Evolutionary conservation across 345 rosid species (phyloP).

Genomic region (Kandelia obovata): DNA sequence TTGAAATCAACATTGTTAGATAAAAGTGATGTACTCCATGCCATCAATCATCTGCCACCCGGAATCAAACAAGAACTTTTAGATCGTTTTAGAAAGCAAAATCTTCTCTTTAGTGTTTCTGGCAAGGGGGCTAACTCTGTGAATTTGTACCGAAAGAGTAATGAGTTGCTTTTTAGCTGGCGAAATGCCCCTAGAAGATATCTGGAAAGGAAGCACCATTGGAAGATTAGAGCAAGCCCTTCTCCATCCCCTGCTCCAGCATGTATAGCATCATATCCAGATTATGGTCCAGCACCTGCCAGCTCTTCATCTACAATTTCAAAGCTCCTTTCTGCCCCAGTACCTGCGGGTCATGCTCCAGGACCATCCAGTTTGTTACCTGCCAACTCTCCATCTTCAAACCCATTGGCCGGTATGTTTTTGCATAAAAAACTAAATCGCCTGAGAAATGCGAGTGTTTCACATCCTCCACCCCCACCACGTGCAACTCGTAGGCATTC

Average conservation of each 20-base stretch:
- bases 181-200: not conserved
- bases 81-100: slow-evolving; percentile 32
- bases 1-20: slow-evolving; percentile 19
- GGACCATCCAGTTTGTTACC: too few species aligned
- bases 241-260: too few species aligned
- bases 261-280: too few species aligned
- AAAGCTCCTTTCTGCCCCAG: too few species aligned
- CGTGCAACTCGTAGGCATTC: not conserved
- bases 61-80: slow-evolving; percentile 21
- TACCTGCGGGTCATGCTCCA: too few species aligned
- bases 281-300: too few species aligned
- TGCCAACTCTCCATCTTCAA: too few species aligned
- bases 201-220: not conserved
- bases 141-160: slow-evolving; percentile 12
- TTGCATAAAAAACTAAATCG: slow-evolving; percentile 3
- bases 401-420: not conserved
- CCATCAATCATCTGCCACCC: slow-evolving; percentile 21
- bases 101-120: not conserved
- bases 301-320: too few species aligned
- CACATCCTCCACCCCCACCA: not conserved
- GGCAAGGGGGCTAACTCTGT: not conserved
- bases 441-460: slow-evolving; percentile 6
- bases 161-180: slow-evolving; percentile 19
- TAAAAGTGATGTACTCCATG: slow-evolving; percentile 11
- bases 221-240: too few species aligned